Conservation (phyloP, 768 basidiomycete genomes). For the Tylopilus sp. region DNA sequence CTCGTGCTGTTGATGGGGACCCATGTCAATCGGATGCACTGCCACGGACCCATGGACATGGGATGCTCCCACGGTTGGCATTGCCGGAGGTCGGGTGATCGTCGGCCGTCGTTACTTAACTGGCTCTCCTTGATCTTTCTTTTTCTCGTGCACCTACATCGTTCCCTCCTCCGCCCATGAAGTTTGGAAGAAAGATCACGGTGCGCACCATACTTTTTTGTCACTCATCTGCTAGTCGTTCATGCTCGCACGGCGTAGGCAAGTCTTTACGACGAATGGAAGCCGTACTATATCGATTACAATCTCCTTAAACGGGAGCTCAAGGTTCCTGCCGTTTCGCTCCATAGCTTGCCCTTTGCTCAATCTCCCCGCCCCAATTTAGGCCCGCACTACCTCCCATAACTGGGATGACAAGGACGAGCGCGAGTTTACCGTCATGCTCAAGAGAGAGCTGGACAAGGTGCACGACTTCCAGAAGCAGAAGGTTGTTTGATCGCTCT, state of each 20-base stretch:
- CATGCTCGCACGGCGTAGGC: conserved; percentile 41
- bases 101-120: not conserved
- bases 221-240: not conserved
- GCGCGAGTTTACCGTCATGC: conserved; percentile 70
- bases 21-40: not conserved
- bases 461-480: conserved; percentile 89
- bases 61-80: not conserved
- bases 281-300: conserved; percentile 87
- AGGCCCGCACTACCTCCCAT: conserved; percentile 51
- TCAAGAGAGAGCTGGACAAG: conserved; percentile 88
- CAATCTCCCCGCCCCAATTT: not conserved
- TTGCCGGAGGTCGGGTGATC: not conserved
- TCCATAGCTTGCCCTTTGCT: not conserved
- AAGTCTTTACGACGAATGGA: conserved; percentile 88
- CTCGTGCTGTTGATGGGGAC: conserved; percentile 10
- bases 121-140: not conserved
- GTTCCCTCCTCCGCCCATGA: conserved; percentile 44
- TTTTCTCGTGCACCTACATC: not conserved
- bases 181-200: conserved; percentile 78
- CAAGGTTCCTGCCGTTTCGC: conserved; percentile 49
- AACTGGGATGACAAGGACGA: conserved; percentile 81
- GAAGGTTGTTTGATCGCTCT: conserved; percentile 52
- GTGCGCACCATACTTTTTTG: conserved; percentile 34
- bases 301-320: conserved; percentile 85
- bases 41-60: not conserved